Evolutionary conservation across 1,139 yeast genomes (phyloP).

Genomic region (Suzukiozyma palmioleophila): DNA sequence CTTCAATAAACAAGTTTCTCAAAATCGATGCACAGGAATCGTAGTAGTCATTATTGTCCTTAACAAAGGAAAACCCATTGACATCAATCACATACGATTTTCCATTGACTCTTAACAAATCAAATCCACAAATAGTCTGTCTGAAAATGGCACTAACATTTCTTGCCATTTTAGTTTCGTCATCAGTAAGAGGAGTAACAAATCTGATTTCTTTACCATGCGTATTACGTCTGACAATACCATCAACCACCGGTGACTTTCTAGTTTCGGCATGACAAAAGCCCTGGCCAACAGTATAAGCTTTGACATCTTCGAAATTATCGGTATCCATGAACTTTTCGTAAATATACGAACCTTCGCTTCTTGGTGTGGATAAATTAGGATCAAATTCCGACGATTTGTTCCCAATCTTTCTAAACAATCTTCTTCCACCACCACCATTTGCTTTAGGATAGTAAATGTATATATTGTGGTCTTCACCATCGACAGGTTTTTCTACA

Average conservation of each 20-base stretch:
- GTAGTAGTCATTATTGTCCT: conserved; percentile 84
- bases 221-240: conserved; percentile 93
- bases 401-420: conserved; percentile 94
- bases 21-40: conserved; percentile 78
- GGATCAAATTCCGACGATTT: conserved; percentile 97
- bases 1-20: conserved; percentile 66
- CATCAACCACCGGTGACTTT: conserved; percentile 98
- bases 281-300: conserved; percentile 88
- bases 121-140: conserved; percentile 98
- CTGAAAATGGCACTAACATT: conserved; percentile 72
- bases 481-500: conserved; percentile 98
- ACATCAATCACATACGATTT: conserved; percentile 93
- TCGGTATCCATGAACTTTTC: conserved; percentile 98
- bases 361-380: conserved; percentile 64
- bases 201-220: conserved; percentile 96
- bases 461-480: conserved; percentile 96
- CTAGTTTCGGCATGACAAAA: conserved; percentile 98
- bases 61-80: conserved; percentile 96
- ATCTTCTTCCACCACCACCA: conserved; percentile 96
- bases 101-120: conserved; percentile 83
- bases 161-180: conserved; percentile 76
- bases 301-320: conserved; percentile 97
- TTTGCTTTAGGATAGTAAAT: conserved; percentile 83
- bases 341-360: conserved; percentile 87
- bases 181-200: conserved; percentile 70